phyloP scores from a whole-genome alignment of 805 yeast genomes.

The Starmera pachycereana region DNA sequence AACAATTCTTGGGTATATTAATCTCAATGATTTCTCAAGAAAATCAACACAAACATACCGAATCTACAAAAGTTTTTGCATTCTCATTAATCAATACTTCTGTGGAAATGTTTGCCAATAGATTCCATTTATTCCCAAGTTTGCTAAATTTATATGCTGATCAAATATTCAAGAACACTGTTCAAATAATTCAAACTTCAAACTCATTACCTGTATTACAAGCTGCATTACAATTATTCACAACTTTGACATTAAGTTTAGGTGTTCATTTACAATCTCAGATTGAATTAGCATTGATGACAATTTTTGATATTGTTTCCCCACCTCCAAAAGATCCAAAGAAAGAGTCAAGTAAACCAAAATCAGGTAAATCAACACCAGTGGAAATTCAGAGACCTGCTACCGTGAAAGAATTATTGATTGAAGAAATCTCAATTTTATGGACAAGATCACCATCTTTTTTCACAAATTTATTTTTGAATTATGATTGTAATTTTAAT shows the following conservation, averaged over 20 bases:
- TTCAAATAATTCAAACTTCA: slow-evolving; percentile 64
- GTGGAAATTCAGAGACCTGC: slow-evolving; percentile 18
- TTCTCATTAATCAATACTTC: slow-evolving; percentile 66
- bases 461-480: slow-evolving; percentile 66
- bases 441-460: slow-evolving; percentile 77
- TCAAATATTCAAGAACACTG: slow-evolving; percentile 74
- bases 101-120: slow-evolving; percentile 69
- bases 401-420: slow-evolving; percentile 63
- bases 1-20: slow-evolving; percentile 66
- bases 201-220: slow-evolving; percentile 68
- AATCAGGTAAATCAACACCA: slow-evolving; percentile 23
- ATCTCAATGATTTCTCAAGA: slow-evolving; percentile 75
- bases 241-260: slow-evolving; percentile 59
- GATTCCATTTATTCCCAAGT: slow-evolving; percentile 49
- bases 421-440: slow-evolving; percentile 73
- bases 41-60: slow-evolving; percentile 77
- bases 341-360: slow-evolving; percentile 4
- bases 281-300: slow-evolving; percentile 59
- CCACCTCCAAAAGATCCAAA: slow-evolving; percentile 23
- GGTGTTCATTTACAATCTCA: slow-evolving; percentile 65
- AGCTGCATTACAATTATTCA: slow-evolving; percentile 64
- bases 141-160: slow-evolving; percentile 63
- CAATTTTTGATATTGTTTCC: slow-evolving; percentile 47
- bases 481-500: slow-evolving; percentile 86
- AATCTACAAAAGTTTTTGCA: slow-evolving; percentile 77